Percentiles rank a stretch among this genome's conserved stretches.
Evolutionary conservation across 208 protist genomes (phyloP).

Genomic region (Crithidia expoeki): DNA sequence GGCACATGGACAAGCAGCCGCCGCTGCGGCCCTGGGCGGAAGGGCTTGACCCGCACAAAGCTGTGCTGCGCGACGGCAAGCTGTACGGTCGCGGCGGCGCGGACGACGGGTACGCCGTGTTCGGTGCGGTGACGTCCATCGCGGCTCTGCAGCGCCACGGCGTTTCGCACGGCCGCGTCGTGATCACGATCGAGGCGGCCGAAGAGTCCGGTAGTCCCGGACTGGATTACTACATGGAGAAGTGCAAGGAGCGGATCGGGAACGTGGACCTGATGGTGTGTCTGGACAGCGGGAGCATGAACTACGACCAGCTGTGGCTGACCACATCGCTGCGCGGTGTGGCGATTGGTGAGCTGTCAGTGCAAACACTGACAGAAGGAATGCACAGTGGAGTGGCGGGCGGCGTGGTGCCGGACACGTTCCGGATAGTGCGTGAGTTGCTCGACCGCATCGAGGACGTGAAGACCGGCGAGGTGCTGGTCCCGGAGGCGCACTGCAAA

Average conservation of each 20-base stretch:
- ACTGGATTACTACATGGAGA: conserved; percentile 84
- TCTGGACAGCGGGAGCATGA: conserved; percentile 93
- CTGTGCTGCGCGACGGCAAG: conserved; percentile 84
- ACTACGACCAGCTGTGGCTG: conserved; percentile 96
- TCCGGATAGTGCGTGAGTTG: conserved; percentile 90
- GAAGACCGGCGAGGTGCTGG: conserved; percentile 88
- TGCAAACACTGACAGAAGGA: conserved; percentile 86
- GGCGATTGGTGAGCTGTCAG: conserved; percentile 74
- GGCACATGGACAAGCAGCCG: conserved; percentile 97
- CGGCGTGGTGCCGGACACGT: conserved; percentile 95
- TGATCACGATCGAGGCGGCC: conserved; percentile 91
- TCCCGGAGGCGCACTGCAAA: conserved; percentile 82
- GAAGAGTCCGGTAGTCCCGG: conserved; percentile 92
- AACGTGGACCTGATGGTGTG: conserved; percentile 92
- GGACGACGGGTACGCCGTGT: conserved; percentile 93
- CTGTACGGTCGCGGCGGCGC: conserved; percentile 92
- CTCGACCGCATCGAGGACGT: conserved; percentile 93
- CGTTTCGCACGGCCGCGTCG: conserved; percentile 79
- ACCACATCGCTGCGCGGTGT: conserved; percentile 94
- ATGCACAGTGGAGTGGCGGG: conserved; percentile 92
- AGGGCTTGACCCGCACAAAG: conserved; percentile 86
- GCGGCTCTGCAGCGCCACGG: conserved; percentile 76
- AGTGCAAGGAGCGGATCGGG: conserved; percentile 65
- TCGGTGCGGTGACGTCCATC: conserved; percentile 70
- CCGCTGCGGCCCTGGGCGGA: conserved; percentile 92